Evolutionary conservation across 2,329 filamentous ascomycete genomes (phyloP).

Genomic region (Aspergillus tamarii): DNA sequence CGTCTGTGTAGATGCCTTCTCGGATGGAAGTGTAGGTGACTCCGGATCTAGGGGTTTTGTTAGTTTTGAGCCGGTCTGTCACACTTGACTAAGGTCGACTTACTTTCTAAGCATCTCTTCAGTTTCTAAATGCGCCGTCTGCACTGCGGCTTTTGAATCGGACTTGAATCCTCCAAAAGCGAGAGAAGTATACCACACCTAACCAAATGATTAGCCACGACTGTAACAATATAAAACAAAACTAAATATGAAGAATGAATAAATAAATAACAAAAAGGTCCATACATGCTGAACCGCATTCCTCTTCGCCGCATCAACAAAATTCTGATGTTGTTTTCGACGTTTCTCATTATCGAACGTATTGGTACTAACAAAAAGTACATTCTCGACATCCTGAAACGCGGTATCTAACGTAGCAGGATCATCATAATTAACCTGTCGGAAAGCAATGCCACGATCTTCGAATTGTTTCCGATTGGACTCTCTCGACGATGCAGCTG

Average conservation of each 20-base stretch:
- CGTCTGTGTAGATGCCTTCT: slow-evolving; percentile 63
- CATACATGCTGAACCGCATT: slow-evolving; percentile 56
- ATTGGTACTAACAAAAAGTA: slow-evolving; percentile 62
- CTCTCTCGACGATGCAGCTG: slow-evolving; percentile 53
- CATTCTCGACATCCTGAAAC: slow-evolving; percentile 55
- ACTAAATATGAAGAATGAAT: background rate
- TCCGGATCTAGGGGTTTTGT: slow-evolving; percentile 29
- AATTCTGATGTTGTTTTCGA: slow-evolving; percentile 51
- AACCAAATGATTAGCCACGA: background rate
- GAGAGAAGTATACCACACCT: slow-evolving; percentile 62
- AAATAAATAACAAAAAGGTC: background rate
- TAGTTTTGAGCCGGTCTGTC: background rate
- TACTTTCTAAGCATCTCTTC: slow-evolving; percentile 54
- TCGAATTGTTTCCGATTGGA: slow-evolving; percentile 45
- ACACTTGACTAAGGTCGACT: background rate
- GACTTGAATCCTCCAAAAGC: slow-evolving; percentile 55
- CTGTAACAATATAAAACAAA: background rate
- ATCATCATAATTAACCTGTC: slow-evolving; percentile 57
- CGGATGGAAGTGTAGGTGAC: slow-evolving; percentile 59
- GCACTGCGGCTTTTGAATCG: slow-evolving; percentile 53
- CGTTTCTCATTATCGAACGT: slow-evolving; percentile 53
- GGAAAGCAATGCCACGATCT: slow-evolving; percentile 52
- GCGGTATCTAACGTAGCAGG: slow-evolving; percentile 50
- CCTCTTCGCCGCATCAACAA: slow-evolving; percentile 57
- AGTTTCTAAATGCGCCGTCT: slow-evolving; percentile 62